Evolutionary conservation across 2,329 filamentous ascomycete genomes (phyloP).

Genomic region (Ophiocordyceps camponoti-saundersi): DNA sequence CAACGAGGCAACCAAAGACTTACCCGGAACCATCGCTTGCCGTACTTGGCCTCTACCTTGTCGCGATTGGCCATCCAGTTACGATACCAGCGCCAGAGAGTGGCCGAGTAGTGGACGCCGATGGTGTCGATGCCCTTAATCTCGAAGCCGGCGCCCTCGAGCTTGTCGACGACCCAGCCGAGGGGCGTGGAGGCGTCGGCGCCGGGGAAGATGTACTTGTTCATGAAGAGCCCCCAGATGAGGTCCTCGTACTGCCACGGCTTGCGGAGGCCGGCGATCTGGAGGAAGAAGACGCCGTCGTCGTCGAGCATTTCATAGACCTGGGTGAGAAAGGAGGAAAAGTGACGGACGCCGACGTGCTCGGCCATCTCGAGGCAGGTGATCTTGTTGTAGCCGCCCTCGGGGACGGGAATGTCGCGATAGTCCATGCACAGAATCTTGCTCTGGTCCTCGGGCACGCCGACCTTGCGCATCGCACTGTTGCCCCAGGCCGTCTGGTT

Average conservation of each 20-base stretch:
- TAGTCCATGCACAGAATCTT: constrained; percentile 93
- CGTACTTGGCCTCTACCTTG: constrained; percentile 90
- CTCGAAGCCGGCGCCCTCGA: constrained; percentile 58
- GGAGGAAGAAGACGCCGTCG: constrained; percentile 88
- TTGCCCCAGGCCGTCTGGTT: constrained; percentile 98
- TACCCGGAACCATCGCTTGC: constrained; percentile 86
- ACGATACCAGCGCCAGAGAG: constrained; percentile 94
- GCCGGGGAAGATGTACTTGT: constrained; percentile 97
- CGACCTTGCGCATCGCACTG: constrained; percentile 64
- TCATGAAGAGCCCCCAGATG: constrained; percentile 98
- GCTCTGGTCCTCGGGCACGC: constrained; percentile 75
- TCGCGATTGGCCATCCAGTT: constrained; percentile 94
- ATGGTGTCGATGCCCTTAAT: constrained; percentile 85
- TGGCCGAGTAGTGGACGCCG: constrained; percentile 92
- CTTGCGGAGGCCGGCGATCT: constrained; percentile 87
- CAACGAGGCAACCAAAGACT: constrained; percentile 14
- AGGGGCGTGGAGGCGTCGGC: constrained; percentile 91
- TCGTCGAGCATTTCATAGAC: constrained; percentile 93
- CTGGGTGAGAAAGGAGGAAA: constrained; percentile 65
- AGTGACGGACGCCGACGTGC: constrained; percentile 89
- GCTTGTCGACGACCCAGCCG: constrained; percentile 66
- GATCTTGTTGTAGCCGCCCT: constrained; percentile 69
- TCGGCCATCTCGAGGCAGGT: constrained; percentile 97
- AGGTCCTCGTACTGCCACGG: constrained; percentile 96
- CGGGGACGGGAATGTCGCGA: constrained; percentile 72